A percentile compares a stretch with the other conserved stretches of the same genome.
Conservation (phyloP, 805 yeast species). For the Zygosaccharomyces gambellarensis region DNA sequence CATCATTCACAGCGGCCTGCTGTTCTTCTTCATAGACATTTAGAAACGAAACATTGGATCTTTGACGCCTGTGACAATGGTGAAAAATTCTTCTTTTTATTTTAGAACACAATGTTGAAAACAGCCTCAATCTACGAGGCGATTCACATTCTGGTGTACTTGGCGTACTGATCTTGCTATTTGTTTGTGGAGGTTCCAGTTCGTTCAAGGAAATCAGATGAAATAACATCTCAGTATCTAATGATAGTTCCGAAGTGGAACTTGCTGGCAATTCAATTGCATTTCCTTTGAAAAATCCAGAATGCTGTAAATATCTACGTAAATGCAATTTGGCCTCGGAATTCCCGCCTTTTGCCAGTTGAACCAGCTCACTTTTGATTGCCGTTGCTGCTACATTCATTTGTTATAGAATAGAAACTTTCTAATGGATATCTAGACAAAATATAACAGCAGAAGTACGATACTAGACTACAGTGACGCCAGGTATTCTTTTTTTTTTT, state of each 20-base stretch:
- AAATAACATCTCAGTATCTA: conserved; percentile 12
- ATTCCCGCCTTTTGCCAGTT: background rate
- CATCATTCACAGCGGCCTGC: background rate
- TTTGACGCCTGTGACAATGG: background rate
- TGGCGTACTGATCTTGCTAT: background rate
- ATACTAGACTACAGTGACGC: no score
- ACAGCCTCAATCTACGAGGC: background rate
- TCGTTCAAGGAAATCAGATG: conserved; percentile 8
- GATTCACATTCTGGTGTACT: background rate
- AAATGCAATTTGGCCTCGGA: background rate
- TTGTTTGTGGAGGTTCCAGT: background rate
- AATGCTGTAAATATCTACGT: background rate
- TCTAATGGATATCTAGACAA: background rate
- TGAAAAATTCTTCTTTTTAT: background rate
- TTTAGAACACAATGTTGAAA: conserved; percentile 1
- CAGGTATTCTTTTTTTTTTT: no score
- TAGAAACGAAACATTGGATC: background rate
- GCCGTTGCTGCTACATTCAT: conserved; percentile 1
- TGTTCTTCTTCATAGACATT: background rate
- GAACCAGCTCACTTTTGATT: conserved; percentile 2
- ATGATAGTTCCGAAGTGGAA: conserved; percentile 5
- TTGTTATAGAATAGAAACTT: background rate
- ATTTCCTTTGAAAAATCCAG: background rate
- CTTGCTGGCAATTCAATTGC: background rate
- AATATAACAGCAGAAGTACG: no score